Conservation (phyloP, 1,284 basidiomycete species). For the Papiliotrema nemorosa region DNA sequence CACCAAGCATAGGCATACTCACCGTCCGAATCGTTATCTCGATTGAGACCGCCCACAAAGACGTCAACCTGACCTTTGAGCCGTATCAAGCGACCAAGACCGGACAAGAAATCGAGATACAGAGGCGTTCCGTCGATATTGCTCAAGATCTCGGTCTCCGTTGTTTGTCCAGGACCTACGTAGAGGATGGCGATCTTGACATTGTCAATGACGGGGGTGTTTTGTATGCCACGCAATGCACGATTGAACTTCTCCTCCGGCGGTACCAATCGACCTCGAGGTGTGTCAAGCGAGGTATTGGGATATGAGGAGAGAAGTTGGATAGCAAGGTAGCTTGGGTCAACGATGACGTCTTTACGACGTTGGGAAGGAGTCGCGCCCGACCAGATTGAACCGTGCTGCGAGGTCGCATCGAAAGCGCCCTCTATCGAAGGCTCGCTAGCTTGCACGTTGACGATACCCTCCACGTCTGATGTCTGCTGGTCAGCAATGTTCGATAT, state of each 20-base stretch:
- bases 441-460: constrained; percentile 23
- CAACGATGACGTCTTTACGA: constrained; percentile 75
- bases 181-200: constrained; percentile 97
- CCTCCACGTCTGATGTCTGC: constrained; percentile 4
- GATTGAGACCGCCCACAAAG: constrained; percentile 89
- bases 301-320: constrained; percentile 79
- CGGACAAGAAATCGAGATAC: constrained; percentile 87
- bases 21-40: constrained; percentile 75
- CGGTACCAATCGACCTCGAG: constrained; percentile 50
- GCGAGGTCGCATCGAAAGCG: constrained; percentile 22
- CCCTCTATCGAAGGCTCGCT: constrained; percentile 9
- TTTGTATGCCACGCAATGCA: constrained; percentile 69
- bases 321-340: constrained; percentile 82
- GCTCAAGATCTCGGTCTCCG: constrained; percentile 79
- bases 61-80: constrained; percentile 89
- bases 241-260: constrained; percentile 58
- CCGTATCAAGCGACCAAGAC: constrained; percentile 82
- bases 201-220: constrained; percentile 92
- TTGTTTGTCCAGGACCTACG: constrained; percentile 83
- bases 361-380: constrained; percentile 78
- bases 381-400: constrained; percentile 68
- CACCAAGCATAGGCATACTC: constrained; percentile 95
- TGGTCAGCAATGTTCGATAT: background rate
- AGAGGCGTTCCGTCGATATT: constrained; percentile 92
- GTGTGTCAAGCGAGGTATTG: constrained; percentile 47